Percentiles rank a stretch among this genome's conserved stretches.
These are phyloP conservation scores for Lachnellula suecica DNA, from an alignment of 2,329 filamentous ascomycete genomes.

Conservation along the genomic window DNA sequence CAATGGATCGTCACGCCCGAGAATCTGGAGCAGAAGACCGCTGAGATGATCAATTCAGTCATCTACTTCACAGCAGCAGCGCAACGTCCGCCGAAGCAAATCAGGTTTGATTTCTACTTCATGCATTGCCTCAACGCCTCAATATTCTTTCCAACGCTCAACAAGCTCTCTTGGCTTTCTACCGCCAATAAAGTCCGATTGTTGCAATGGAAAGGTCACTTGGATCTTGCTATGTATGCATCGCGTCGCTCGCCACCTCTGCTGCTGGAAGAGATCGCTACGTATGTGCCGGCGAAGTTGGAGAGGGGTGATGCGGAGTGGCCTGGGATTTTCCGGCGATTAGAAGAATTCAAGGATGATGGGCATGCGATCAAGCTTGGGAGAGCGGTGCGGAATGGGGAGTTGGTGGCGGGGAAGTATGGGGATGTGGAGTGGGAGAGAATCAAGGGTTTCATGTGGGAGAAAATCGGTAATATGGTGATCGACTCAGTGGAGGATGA, in stretches of 20 bases:
- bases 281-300: constrained; percentile 51
- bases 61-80: constrained; percentile 51
- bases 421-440: constrained; percentile 48
- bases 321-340: constrained; percentile 44
- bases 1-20: constrained; percentile 58
- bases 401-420: constrained; percentile 48
- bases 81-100: constrained; percentile 60
- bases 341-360: constrained; percentile 63
- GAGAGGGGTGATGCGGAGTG: constrained; percentile 30
- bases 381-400: constrained; percentile 66
- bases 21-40: constrained; percentile 47
- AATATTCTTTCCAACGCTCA: constrained; percentile 73
- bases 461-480: constrained; percentile 58
- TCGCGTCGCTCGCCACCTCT: constrained; percentile 65
- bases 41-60: constrained; percentile 69
- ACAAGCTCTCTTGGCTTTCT: constrained; percentile 60
- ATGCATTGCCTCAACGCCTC: constrained; percentile 74
- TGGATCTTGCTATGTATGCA: constrained; percentile 73
- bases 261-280: constrained; percentile 54
- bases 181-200: constrained; percentile 63
- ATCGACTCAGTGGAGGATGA: constrained; percentile 58
- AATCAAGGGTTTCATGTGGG: constrained; percentile 59
- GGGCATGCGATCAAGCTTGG: constrained; percentile 79
- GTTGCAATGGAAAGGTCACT: constrained; percentile 78
- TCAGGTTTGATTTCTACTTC: constrained; percentile 80